Evolutionary conservation across 495 filamentous ascomycete genomes (phyloP), one percentile per base, ranked within the genome.

Genomic region (Neurospora intermedia): DNA sequence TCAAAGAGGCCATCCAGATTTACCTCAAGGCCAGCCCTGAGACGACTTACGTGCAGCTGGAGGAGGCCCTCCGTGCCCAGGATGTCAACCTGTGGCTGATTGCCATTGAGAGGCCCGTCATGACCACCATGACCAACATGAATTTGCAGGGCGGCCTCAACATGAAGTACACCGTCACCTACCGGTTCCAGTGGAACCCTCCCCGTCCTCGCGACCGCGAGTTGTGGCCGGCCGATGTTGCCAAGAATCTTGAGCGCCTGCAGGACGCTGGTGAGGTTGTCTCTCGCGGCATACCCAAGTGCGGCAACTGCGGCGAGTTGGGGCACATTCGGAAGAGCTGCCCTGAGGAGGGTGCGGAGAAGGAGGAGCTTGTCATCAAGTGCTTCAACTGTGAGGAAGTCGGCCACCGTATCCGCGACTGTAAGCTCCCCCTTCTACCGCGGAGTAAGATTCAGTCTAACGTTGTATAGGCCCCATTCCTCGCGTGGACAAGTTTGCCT

Each of bases 111-210:
- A 86, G 90, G 73, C 83, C 86, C 15, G 84, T 88, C 43, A 73
- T 91, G 8, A 79, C 84, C 0, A 90, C 89, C 6, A 86, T 91
- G 75, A 94, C 89, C 72, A 88, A 92, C 73, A 93, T 98, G 82
- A 89, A 96, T 74, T 86, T 97, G 10, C 91, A 97, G 75, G 96
- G 96, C 27, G 90, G 93, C 72, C 78, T 90, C 3, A 88, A 92
- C 77, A 89, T 90, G 78, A 91, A 91, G 76, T 97, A 92, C 77
- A 84, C 87, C 15, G 89, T 97, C 73, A 87, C 88, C 0, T 92
- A 92, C 76, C 90, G 88, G 74, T 90, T 88, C 77, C 85, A 83
- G 45, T 76, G 83, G 27, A 91, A 91, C 75, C 88, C 93, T 0
- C 84, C 84, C 35, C 91, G 94, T 41, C 85, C 85, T 2, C 88